Evolutionary conservation across 176 grass and related monocot genomes (phyloP).

Genomic region (Eleusine coracana): DNA sequence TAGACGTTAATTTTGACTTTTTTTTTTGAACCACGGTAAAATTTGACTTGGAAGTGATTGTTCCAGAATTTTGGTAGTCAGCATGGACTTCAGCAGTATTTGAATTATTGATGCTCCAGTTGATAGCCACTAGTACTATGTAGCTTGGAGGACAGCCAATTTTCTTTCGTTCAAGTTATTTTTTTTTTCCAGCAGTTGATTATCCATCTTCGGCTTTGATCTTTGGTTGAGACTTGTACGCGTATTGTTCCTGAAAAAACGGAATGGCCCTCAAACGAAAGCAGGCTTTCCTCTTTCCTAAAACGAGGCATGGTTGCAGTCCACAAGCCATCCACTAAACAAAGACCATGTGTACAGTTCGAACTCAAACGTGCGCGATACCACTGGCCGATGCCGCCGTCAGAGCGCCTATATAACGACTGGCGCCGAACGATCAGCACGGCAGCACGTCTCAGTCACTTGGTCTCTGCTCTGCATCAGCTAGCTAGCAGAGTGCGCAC

Average conservation of each 20-base stretch:
- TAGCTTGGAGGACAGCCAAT: too few species aligned
- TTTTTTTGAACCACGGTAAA: too few species aligned
- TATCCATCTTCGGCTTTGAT: neutral
- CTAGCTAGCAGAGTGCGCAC: neutral
- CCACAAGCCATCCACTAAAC: neutral
- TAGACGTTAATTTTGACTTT: too few species aligned
- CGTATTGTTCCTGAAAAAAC: slow-evolving; percentile 33
- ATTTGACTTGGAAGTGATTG: neutral
- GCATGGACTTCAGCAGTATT: neutral
- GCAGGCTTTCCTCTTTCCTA: neutral
- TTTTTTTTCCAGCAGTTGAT: neutral
- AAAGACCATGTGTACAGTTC: neutral
- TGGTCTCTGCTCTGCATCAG: neutral
- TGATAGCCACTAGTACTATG: neutral
- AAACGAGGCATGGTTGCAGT: neutral
- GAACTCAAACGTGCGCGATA: neutral
- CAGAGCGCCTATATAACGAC: slow-evolving; percentile 16
- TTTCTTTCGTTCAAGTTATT: too few species aligned
- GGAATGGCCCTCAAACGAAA: slow-evolving; percentile 34
- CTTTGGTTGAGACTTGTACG: neutral
- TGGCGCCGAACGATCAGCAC: neutral
- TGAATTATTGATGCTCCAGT: neutral
- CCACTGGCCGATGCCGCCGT: neutral
- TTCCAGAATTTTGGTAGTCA: neutral
- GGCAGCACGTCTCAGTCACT: neutral